Conservation (phyloP, 1,284 basidiomycete genomes). For the Leccinum subspadiceum region DNA sequence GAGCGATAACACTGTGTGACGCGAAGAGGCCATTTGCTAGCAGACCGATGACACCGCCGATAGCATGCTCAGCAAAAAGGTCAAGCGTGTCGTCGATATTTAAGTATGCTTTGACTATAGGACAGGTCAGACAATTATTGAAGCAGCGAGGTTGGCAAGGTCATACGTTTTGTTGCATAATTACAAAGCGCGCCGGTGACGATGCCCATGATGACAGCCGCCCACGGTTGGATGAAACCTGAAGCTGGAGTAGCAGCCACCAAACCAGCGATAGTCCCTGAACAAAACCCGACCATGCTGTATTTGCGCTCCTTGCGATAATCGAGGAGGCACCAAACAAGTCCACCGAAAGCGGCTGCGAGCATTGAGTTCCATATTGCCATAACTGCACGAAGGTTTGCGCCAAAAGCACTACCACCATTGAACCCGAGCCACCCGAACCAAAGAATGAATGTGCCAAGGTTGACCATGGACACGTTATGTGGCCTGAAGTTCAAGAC, state of each 20-base stretch:
- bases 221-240: slow-evolving; percentile 66
- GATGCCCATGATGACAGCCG: slow-evolving; percentile 76
- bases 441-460: slow-evolving; percentile 90
- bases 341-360: slow-evolving; percentile 72
- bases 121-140: slow-evolving; percentile 7
- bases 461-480: slow-evolving; percentile 86
- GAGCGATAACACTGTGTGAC: slow-evolving; percentile 54
- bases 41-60: slow-evolving; percentile 86
- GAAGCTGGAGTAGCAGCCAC: slow-evolving; percentile 90
- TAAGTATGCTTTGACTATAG: slow-evolving; percentile 62
- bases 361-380: slow-evolving; percentile 90
- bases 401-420: slow-evolving; percentile 82
- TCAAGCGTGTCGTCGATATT: slow-evolving; percentile 82
- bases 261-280: slow-evolving; percentile 82
- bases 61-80: slow-evolving; percentile 88
- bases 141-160: slow-evolving; percentile 1
- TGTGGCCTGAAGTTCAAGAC: slow-evolving; percentile 89
- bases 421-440: slow-evolving; percentile 81
- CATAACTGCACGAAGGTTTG: slow-evolving; percentile 85
- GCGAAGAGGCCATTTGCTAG: slow-evolving; percentile 82
- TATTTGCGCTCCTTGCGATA: slow-evolving; percentile 79
- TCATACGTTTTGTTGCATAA: slow-evolving; percentile 81
- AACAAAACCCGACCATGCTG: slow-evolving; percentile 88
- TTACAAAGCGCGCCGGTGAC: slow-evolving; percentile 79
- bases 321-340: slow-evolving; percentile 90